phyloP scores from a whole-genome alignment of 805 yeast genomes.

The Spathaspora sp. region DNA sequence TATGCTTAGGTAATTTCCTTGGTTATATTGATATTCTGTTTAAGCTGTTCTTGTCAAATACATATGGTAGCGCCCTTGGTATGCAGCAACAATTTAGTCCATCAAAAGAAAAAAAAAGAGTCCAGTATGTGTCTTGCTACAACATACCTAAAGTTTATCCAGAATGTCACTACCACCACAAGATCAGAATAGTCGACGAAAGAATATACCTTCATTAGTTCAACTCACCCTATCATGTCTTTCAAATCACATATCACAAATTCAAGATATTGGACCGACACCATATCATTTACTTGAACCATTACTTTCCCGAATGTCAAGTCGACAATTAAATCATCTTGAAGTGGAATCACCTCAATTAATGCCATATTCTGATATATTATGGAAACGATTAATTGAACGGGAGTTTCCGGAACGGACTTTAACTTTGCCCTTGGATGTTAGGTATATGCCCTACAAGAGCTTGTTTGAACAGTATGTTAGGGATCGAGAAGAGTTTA shows the following conservation, averaged over 20 bases:
- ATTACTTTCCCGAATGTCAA: slow-evolving; percentile 40
- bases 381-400: slow-evolving; percentile 44
- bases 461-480: slow-evolving; percentile 36
- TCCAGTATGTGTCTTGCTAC: background rate
- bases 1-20: no score
- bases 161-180: background rate
- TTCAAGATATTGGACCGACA: slow-evolving; percentile 23
- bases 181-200: background rate
- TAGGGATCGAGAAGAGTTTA: slow-evolving; percentile 39
- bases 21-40: background rate
- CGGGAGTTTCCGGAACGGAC: slow-evolving; percentile 50
- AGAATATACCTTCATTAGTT: slow-evolving; percentile 4
- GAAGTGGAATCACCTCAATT: slow-evolving; percentile 44
- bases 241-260: slow-evolving; percentile 17
- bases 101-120: background rate
- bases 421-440: background rate
- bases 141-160: no score
- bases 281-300: slow-evolving; percentile 48
- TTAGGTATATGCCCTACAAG: slow-evolving; percentile 27
- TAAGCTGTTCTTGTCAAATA: background rate
- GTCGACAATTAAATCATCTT: slow-evolving; percentile 37
- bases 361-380: slow-evolving; percentile 35
- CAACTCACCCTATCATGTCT: slow-evolving; percentile 13
- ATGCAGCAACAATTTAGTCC: background rate
- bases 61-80: no score